Base-by-base conservation (phyloP, 768 basidiomycete species). In the Amanita exitialis region DNA sequence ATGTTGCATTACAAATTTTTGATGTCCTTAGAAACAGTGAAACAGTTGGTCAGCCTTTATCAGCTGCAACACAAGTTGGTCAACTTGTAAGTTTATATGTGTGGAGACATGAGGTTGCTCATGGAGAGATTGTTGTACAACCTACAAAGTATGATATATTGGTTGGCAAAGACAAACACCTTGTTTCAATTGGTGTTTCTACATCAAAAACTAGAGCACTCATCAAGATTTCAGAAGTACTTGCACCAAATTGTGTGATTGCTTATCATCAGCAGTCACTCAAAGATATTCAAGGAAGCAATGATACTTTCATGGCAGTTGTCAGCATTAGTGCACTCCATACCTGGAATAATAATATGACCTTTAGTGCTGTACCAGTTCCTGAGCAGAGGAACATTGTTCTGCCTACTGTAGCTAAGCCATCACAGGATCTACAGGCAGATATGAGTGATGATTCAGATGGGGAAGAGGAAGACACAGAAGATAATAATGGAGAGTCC, bases 181-280 rank as follows among this genome's bases (percentile, higher is more conserved):
- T 27, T 28, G 37, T 30, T 1, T 51, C 47, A 35, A 35, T 58
- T 20, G 36, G 43, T 39, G 49, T 57, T 7, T 54, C 55, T 41
- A 52, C 53, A 12, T 56, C 57, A 3, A 49, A 43, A 30, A 58
- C 55, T 5, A 28, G 53, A 38, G 57, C 56, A 32, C 38, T 58
- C 2, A 39, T 58, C 25, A n/a, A 47, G 18, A 52, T 58, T 30
- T 44, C 28, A 13, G 42, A 56, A 37, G 51, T 58, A 3, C 43
- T 58, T 20, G 57, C 57, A 49, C 57, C 57, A 28, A 35, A 46
- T 13, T 54, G 42, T 41, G 46, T 56, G 6, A 44, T 58, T 12
- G 28, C 49, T 8, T 44, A 45, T 23, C 55, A 56, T 47, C 51
- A 52, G 13, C 35, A 37, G 28, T 47, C 53, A 5, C 36, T 58